Conservation (phyloP, 1,284 basidiomycete species). For the Malassezia sp. region DNA sequence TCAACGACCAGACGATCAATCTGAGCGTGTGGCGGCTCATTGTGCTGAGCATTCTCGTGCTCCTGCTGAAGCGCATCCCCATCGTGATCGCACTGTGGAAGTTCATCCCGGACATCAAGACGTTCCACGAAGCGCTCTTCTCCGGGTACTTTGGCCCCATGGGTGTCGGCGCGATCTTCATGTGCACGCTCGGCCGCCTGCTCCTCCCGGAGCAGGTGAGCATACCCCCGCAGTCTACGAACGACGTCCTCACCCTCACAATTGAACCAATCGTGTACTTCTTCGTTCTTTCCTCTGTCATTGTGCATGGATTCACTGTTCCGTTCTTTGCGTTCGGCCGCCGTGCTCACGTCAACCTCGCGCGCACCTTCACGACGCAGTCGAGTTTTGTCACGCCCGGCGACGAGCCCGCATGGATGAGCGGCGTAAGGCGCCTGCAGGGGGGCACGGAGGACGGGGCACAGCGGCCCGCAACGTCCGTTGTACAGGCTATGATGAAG, state of each 20-base stretch:
- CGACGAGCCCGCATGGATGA: conserved; percentile 40
- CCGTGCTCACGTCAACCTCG: conserved; percentile 29
- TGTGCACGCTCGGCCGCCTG: conserved; percentile 36
- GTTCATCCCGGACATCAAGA: conserved; percentile 46
- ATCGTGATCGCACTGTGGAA: conserved; percentile 42
- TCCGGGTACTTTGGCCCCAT: conserved; percentile 46
- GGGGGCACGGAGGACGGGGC: background rate
- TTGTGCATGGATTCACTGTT: conserved; percentile 44
- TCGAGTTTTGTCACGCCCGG: conserved; percentile 7
- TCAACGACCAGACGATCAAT: conserved; percentile 25
- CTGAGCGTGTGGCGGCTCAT: conserved; percentile 40
- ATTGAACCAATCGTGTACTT: conserved; percentile 46
- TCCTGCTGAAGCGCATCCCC: conserved; percentile 42
- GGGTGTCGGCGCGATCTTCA: conserved; percentile 45
- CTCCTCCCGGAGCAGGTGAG: conserved; percentile 33
- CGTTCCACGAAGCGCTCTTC: conserved; percentile 45
- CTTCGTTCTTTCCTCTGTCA: conserved; percentile 42
- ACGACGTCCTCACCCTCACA: conserved; percentile 38
- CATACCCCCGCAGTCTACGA: conserved; percentile 33
- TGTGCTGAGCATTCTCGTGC: conserved; percentile 33
- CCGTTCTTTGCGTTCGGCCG: conserved; percentile 44
- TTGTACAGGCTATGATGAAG: background rate
- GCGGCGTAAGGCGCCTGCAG: conserved; percentile 20
- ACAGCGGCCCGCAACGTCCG: background rate
- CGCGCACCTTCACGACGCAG: conserved; percentile 32